Evolutionary conservation across 148 eudicot species (phyloP).

Genomic region (Silene uniflora): DNA sequence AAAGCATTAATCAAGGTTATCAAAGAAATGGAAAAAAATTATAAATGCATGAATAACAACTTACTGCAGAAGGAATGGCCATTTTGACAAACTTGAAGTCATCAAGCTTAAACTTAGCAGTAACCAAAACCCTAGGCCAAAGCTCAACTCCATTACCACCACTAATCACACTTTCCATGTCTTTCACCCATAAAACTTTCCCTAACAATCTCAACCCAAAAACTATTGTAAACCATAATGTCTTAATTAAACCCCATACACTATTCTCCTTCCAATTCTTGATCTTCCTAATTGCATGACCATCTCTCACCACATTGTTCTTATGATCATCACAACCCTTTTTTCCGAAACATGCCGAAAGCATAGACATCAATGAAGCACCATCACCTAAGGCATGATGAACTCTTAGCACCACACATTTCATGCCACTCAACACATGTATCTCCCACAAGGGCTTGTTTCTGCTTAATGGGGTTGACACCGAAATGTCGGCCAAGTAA

Average conservation of each 20-base stretch:
- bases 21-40: background rate
- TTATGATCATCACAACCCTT: slow-evolving; percentile 15
- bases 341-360: slow-evolving; percentile 35
- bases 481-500: slow-evolving; percentile 51
- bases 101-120: slow-evolving; percentile 51
- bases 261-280: slow-evolving; percentile 17
- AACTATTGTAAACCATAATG: slow-evolving; percentile 40
- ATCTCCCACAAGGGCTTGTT: slow-evolving; percentile 83
- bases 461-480: slow-evolving; percentile 45
- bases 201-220: slow-evolving; percentile 37
- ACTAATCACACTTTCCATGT: slow-evolving; percentile 45
- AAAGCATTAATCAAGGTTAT: background rate
- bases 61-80: slow-evolving; percentile 50
- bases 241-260: slow-evolving; percentile 32
- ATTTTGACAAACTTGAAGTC: slow-evolving; percentile 66
- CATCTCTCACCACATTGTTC: slow-evolving; percentile 5
- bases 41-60: slow-evolving; percentile 12
- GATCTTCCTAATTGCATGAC: background rate
- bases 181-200: slow-evolving; percentile 53
- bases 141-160: slow-evolving; percentile 82
- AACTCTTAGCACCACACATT: slow-evolving; percentile 45
- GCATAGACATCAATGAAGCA: slow-evolving; percentile 59
- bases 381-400: slow-evolving; percentile 86
- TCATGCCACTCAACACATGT: slow-evolving; percentile 44
- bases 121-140: slow-evolving; percentile 65